Evolutionary conservation across 768 basidiomycete genomes (phyloP).

Genomic region (Mycena belliarum): DNA sequence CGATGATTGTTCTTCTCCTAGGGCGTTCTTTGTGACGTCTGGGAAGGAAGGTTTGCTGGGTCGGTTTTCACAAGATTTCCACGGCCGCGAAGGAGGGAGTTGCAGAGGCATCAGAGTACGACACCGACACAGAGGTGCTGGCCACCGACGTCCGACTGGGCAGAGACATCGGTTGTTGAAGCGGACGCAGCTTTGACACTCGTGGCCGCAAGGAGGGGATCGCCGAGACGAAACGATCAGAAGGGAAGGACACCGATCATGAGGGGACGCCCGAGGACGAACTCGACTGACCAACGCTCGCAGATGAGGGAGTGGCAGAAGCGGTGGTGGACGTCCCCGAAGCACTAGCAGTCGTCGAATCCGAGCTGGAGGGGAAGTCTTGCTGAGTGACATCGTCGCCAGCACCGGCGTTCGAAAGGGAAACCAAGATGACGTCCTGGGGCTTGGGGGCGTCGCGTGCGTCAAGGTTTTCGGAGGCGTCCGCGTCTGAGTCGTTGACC

Average conservation of each 20-base stretch:
- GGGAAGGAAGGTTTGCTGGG: conserved; percentile 9
- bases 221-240: neutral
- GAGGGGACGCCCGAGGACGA: neutral
- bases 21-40: no score
- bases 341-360: conserved; percentile 26
- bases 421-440: conserved; percentile 56
- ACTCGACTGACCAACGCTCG: conserved; percentile 1
- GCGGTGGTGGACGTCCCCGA: conserved; percentile 27
- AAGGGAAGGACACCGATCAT: neutral
- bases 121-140: neutral
- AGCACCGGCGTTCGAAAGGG: conserved; percentile 39
- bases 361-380: conserved; percentile 19
- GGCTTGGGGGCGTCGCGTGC: conserved; percentile 22
- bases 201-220: conserved; percentile 19
- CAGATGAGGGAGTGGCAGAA: conserved; percentile 17
- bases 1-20: no score
- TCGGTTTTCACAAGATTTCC: no score
- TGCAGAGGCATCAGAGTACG: conserved; percentile 7
- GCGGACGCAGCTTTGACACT: conserved; percentile 23
- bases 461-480: neutral
- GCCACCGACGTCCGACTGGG: neutral
- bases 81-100: conserved; percentile 23
- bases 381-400: conserved; percentile 24
- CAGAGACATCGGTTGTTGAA: conserved; percentile 3
- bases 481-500: conserved; percentile 6